phyloP scores from a whole-genome alignment of 2,329 filamentous ascomycete species.

The Gremmenia infestans region DNA sequence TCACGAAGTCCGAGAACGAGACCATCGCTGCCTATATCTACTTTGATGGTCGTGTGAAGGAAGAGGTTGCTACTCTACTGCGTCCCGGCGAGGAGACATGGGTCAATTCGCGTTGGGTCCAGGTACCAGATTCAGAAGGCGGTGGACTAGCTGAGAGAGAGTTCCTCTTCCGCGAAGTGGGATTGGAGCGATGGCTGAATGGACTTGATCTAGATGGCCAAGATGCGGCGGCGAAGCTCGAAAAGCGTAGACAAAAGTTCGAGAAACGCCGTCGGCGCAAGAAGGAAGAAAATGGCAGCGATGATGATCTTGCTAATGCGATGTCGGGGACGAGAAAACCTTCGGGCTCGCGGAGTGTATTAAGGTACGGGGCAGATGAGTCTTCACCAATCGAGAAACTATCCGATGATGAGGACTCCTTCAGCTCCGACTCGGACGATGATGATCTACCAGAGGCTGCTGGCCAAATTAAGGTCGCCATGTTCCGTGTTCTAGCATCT shows the following conservation, averaged over 20 bases:
- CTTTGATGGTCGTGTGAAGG: conserved; percentile 91
- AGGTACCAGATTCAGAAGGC: conserved; percentile 83
- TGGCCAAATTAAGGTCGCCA: conserved; percentile 95
- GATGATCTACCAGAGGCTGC: conserved; percentile 91
- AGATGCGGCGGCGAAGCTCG: conserved; percentile 82
- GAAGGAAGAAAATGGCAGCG: conserved; percentile 45
- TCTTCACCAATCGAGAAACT: conserved; percentile 68
- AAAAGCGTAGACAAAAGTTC: conserved; percentile 80
- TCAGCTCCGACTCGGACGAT: conserved; percentile 67
- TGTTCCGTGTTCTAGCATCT: conserved; percentile 91
- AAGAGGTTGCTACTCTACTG: conserved; percentile 92
- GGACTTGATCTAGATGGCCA: conserved; percentile 92
- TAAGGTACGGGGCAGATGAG: conserved; percentile 77
- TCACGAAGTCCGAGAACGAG: conserved; percentile 91
- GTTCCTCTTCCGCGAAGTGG: conserved; percentile 95
- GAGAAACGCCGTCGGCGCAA: conserved; percentile 63
- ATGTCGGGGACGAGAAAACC: conserved; percentile 20
- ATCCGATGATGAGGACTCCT: conserved; percentile 62
- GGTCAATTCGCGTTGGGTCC: conserved; percentile 98
- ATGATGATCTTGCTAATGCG: conserved; percentile 41
- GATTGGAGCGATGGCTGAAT: conserved; percentile 92
- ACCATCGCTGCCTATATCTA: conserved; percentile 99
- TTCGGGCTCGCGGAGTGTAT: conserved; percentile 46
- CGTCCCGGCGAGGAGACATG: conserved; percentile 94
- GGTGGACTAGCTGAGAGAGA: conserved; percentile 93